Evolutionary conservation across 139 green algal species (phyloP).

Genomic region (Picochlorum sp.): DNA sequence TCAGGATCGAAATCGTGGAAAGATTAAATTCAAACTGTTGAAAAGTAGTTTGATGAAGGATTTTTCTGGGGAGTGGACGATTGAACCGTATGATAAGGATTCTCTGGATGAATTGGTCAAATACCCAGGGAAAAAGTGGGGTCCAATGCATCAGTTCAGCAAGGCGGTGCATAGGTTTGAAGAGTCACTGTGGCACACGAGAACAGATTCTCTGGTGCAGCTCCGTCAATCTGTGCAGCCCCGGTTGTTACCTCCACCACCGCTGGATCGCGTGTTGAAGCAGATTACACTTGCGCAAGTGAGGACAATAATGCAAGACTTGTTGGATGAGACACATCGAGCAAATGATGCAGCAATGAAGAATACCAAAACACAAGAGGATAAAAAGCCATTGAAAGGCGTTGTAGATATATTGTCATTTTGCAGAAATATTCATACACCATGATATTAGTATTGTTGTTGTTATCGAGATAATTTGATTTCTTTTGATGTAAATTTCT

Average conservation of each 20-base stretch:
- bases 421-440: background rate
- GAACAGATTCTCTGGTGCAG: conserved; percentile 31
- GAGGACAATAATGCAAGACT: conserved; percentile 33
- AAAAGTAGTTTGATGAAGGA: conserved; percentile 12
- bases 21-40: conserved; percentile 1
- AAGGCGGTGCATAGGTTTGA: conserved; percentile 13
- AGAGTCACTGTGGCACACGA: background rate
- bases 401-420: background rate
- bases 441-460: background rate
- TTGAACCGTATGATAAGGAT: conserved; percentile 5
- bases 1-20: conserved; percentile 31
- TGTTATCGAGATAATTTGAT: background rate
- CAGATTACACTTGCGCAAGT: conserved; percentile 37
- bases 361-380: background rate
- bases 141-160: conserved; percentile 3
- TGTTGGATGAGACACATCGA: conserved; percentile 33
- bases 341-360: conserved; percentile 11
- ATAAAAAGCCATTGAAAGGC: background rate
- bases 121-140: conserved; percentile 6
- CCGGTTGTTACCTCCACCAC: conserved; percentile 23
- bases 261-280: conserved; percentile 37
- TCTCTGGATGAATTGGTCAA: conserved; percentile 8
- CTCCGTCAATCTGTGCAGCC: conserved; percentile 50
- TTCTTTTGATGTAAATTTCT: conserved; percentile 8
- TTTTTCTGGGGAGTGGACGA: conserved; percentile 7